phyloP scores from a whole-genome alignment of 164 flowering plant species.

The Litsea cubeba region DNA sequence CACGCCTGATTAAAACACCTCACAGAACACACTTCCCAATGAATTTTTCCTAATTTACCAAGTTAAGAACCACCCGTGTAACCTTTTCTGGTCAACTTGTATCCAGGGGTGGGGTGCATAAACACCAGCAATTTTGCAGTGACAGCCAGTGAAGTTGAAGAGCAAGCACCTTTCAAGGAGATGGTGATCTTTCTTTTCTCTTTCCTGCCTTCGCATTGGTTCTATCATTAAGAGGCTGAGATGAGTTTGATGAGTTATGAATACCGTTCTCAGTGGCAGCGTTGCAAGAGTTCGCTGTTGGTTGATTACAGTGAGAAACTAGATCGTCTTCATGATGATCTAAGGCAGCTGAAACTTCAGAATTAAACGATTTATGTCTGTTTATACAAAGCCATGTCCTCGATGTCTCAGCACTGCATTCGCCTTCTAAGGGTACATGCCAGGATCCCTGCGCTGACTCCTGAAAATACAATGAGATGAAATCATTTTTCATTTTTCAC shows the following conservation, averaged over 20 bases:
- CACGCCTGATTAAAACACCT: too few relatives aligned
- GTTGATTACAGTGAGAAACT: not conserved
- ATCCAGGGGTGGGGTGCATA: not conserved
- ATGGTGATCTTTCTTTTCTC: conserved; percentile 36
- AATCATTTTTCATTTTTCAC: not conserved
- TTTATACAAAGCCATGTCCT: conserved; percentile 69
- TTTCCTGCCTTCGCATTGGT: conserved; percentile 22
- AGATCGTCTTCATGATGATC: conserved; percentile 1
- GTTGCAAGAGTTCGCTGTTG: not conserved
- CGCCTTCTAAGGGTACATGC: conserved; percentile 63
- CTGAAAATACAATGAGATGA: conserved; percentile 27
- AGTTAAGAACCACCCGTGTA: too few relatives aligned
- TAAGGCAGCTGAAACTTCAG: conserved; percentile 2
- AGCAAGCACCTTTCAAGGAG: conserved; percentile 4
- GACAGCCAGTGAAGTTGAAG: not conserved
- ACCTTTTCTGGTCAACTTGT: too few relatives aligned
- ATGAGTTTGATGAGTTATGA: conserved; percentile 4
- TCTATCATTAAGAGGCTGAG: not conserved
- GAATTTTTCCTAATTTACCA: too few relatives aligned
- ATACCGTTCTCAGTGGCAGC: not conserved
- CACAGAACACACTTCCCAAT: too few relatives aligned
- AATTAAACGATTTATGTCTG: conserved; percentile 23
- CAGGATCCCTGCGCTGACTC: conserved; percentile 78
- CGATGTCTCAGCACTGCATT: conserved; percentile 29
- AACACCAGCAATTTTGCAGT: not conserved